Evolutionary conservation across 202 grass and related monocot species (phyloP).

Genomic region (Brachypodium distachyon): DNA sequence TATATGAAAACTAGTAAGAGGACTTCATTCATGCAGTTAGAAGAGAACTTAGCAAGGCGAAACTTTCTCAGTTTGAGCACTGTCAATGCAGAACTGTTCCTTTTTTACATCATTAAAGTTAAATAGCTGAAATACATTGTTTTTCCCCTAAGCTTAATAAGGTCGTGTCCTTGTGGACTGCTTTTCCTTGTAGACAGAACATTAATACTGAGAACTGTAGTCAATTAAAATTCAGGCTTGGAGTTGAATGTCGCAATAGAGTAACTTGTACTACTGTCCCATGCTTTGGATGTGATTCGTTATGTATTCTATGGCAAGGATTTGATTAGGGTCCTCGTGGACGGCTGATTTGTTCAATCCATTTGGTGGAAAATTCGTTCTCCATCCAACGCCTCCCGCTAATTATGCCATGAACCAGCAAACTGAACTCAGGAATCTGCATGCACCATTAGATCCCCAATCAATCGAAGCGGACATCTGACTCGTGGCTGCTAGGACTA

Average conservation of each 20-base stretch:
- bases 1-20: slow-evolving; percentile 22
- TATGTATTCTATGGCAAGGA: not conserved
- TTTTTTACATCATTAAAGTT: slow-evolving; percentile 30
- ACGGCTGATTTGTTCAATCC: too few relatives aligned
- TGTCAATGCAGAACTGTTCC: slow-evolving; percentile 6
- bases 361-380: too few relatives aligned
- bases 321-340: too few relatives aligned
- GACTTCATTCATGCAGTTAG: slow-evolving; percentile 36
- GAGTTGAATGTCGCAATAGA: not conserved
- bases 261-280: not conserved
- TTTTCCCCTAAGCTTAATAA: slow-evolving; percentile 63
- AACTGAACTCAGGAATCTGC: too few relatives aligned
- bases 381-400: too few relatives aligned
- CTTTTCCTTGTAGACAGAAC: slow-evolving; percentile 36
- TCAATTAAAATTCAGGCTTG: slow-evolving; percentile 29
- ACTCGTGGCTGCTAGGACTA: too few relatives aligned
- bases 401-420: too few relatives aligned
- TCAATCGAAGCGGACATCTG: too few relatives aligned
- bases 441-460: too few relatives aligned
- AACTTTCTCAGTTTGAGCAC: slow-evolving; percentile 31
- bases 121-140: slow-evolving; percentile 49
- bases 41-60: slow-evolving; percentile 25
- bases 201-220: slow-evolving; percentile 31
- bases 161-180: slow-evolving; percentile 26
- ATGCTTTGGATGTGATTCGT: not conserved